Percentiles rank a stretch among this genome's conserved stretches.
phyloP scores from a whole-genome alignment of 192 early-diverging fungal species.

The Coemansia sp. region DNA sequence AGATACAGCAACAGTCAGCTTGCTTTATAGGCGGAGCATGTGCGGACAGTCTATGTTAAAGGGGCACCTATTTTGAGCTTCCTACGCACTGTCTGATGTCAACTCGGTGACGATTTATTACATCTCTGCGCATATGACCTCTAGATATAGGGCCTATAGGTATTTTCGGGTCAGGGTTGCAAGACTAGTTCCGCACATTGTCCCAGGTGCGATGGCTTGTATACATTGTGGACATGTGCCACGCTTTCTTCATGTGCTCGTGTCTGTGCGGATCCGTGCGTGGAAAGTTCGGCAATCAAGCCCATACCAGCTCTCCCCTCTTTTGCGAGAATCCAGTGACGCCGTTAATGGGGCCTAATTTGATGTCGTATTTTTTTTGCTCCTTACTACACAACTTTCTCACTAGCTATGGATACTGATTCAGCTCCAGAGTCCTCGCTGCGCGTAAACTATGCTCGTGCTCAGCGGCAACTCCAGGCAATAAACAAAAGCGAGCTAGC shows the following conservation, averaged over 20 bases:
- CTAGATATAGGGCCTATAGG: neutral
- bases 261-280: neutral
- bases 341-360: neutral
- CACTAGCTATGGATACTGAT: neutral
- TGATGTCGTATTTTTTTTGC: neutral
- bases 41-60: neutral
- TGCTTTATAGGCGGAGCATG: neutral
- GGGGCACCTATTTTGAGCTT: neutral
- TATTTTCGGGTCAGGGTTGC: neutral
- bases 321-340: neutral
- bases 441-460: conserved; percentile 32
- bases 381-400: neutral
- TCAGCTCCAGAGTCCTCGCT: conserved; percentile 15
- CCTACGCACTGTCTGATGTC: neutral
- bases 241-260: neutral
- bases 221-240: neutral
- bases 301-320: neutral
- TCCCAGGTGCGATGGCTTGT: neutral
- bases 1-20: neutral
- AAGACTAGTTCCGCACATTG: conserved; percentile 1
- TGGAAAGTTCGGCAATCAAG: neutral
- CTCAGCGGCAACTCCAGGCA: conserved; percentile 34
- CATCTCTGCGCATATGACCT: neutral
- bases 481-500: conserved; percentile 22
- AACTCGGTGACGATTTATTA: neutral